Evolutionary conservation across 2,329 filamentous ascomycete species (phyloP).

Genomic region (Phialophora macrospora): DNA sequence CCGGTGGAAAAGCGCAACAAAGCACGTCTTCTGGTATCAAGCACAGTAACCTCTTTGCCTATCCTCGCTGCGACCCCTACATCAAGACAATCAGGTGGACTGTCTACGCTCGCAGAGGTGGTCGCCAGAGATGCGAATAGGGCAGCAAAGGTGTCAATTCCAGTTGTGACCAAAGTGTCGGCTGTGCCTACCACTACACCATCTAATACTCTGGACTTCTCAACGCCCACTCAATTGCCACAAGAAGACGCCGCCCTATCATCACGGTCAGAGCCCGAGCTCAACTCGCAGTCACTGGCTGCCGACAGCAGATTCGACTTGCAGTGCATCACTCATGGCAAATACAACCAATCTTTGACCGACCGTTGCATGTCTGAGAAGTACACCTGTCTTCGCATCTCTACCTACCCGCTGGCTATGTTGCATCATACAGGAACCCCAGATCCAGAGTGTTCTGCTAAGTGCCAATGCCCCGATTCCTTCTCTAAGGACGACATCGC

Average conservation of each 20-base stretch:
- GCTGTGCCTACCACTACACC: background rate
- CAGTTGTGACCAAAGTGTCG: constrained; percentile 2
- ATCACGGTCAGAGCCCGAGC: background rate
- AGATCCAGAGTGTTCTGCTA: background rate
- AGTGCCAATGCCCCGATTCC: background rate
- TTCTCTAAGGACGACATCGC: background rate
- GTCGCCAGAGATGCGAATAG: background rate
- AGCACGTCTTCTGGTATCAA: background rate
- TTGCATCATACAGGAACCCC: constrained; percentile 1
- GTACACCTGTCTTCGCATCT: constrained; percentile 2
- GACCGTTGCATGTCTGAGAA: constrained; percentile 5
- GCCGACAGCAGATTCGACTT: background rate
- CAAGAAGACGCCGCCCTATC: background rate
- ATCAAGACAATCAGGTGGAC: background rate
- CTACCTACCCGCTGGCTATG: background rate
- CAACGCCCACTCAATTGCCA: background rate
- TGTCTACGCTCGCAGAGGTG: background rate
- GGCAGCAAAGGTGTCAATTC: background rate
- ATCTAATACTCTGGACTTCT: constrained; percentile 8
- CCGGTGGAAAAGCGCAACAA: background rate
- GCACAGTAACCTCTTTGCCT: background rate
- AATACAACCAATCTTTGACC: constrained; percentile 9
- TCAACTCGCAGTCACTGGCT: background rate
- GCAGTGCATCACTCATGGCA: background rate
- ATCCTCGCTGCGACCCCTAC: background rate